Base-by-base conservation (phyloP, 2,329 filamentous ascomycete genomes). In the Sodiomyces alkalinus region DNA sequence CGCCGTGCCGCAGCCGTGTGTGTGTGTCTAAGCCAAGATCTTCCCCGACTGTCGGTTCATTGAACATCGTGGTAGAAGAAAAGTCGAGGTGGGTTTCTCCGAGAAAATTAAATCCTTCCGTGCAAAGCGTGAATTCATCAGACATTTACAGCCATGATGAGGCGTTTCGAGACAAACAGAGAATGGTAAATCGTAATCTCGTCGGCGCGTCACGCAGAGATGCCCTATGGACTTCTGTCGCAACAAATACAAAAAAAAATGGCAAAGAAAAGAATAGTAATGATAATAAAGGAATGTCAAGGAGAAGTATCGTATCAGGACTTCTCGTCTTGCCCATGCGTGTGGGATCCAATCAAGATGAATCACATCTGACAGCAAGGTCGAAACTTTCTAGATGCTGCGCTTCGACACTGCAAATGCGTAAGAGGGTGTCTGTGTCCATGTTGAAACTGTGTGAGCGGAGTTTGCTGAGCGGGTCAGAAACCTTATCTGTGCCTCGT, bases 91-190 rank as follows among this genome's bases (percentile, higher is more conserved):
- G 22, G 28, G 17, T 18, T 19, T 29, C 27, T 25, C 36, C 34
- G 31, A 28, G 31, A 24, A 19, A 26, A 44, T 40, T 41, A 41
- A 35, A 22, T 35, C 39, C 47, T 46, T 48, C 47, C 46, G 48
- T 55, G 54, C 49, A 55, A 45, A 48, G 46, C 51, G 48, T 58
- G 47, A 55, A 50, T 58, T n/a, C 54, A 51, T 59, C 47, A 57
- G 50, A 50, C 54, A 49, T 56, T 47, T 53, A 48, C 45, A 49
- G 49, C 46, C 50, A 39, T 52, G 44, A 47, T 25, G 41, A 37
- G 41, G 43, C 44, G 41, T 51, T 32, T 30, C 19, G 29, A 29
- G 47, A 46, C 45, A 44, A 48, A 46, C 45, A 44, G 44, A 39
- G 46, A 51, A 47, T 47, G 40, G 41, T 40, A 45, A 39, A 34